Conservation (phyloP, 2,329 filamentous ascomycete species). For the Exophiala calicioides region DNA sequence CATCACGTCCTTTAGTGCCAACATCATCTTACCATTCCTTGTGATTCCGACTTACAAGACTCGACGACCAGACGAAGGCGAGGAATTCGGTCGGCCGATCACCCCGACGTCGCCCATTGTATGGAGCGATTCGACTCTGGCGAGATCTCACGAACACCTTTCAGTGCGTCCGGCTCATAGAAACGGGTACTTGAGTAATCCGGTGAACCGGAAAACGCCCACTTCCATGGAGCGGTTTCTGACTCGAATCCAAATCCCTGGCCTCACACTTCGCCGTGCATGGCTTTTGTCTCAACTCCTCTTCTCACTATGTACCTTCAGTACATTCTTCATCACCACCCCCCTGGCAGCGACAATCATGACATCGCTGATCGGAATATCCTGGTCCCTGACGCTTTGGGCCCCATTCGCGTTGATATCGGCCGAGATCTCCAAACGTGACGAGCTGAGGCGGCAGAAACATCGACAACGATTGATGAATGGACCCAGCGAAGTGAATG, state of each 20-base stretch:
- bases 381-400: slow-evolving; percentile 92
- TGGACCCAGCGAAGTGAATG: too few species aligned
- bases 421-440: slow-evolving; percentile 82
- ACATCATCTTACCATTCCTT: slow-evolving; percentile 81
- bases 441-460: slow-evolving; percentile 60
- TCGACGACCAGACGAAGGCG: slow-evolving; percentile 1
- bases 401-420: slow-evolving; percentile 94
- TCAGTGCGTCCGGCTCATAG: slow-evolving; percentile 4
- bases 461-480: slow-evolving; percentile 37
- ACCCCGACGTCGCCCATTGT: slow-evolving; percentile 18
- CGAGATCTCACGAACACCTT: slow-evolving; percentile 24
- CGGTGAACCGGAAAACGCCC: slow-evolving; percentile 7
- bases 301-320: slow-evolving; percentile 78
- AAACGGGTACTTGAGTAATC: slow-evolving; percentile 5
- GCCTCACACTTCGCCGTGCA: slow-evolving; percentile 80
- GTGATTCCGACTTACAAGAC: slow-evolving; percentile 73
- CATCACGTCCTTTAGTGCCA: slow-evolving; percentile 77
- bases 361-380: slow-evolving; percentile 80
- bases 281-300: slow-evolving; percentile 87
- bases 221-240: slow-evolving; percentile 44
- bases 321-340: slow-evolving; percentile 72
- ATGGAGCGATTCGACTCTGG: slow-evolving; percentile 12
- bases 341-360: slow-evolving; percentile 73
- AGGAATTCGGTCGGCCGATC: slow-evolving; percentile 12
- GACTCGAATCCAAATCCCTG: slow-evolving; percentile 70